phyloP scores from a whole-genome alignment of 495 filamentous ascomycete genomes.

The Aspergillus coremiiformis region DNA sequence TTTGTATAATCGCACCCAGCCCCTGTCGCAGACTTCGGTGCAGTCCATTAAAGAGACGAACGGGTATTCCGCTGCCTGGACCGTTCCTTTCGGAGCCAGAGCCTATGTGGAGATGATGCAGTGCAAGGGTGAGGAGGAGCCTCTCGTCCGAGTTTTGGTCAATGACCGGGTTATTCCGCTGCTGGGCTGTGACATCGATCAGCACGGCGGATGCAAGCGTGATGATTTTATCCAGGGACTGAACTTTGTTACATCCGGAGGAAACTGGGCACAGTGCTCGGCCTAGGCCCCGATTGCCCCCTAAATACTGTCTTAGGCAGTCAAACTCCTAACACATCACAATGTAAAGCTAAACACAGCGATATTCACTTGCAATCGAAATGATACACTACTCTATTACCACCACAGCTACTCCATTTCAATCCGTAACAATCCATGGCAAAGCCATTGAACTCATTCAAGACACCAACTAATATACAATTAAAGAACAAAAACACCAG shows the following conservation, averaged over 20 bases:
- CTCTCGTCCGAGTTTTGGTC: conserved; percentile 67
- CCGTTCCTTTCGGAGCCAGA: conserved; percentile 70
- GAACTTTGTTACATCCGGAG: conserved; percentile 59
- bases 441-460: neutral
- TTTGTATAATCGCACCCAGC: conserved; percentile 54
- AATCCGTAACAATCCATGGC: too few species aligned
- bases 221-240: conserved; percentile 61
- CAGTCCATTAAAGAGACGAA: conserved; percentile 35
- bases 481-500: neutral
- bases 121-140: conserved; percentile 45
- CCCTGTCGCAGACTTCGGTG: conserved; percentile 41
- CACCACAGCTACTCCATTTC: neutral
- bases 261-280: conserved; percentile 67
- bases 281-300: conserved; percentile 7
- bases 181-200: conserved; percentile 58
- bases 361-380: too few species aligned
- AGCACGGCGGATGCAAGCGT: conserved; percentile 57
- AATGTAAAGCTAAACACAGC: too few species aligned
- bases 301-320: neutral
- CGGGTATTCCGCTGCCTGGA: conserved; percentile 64
- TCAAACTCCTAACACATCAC: too few species aligned
- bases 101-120: conserved; percentile 80
- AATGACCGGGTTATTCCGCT: conserved; percentile 75
- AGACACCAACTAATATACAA: neutral
- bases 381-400: too few species aligned